phyloP scores from a whole-genome alignment of 73 alveolate species.

The Paramecium tetraurelia region DNA sequence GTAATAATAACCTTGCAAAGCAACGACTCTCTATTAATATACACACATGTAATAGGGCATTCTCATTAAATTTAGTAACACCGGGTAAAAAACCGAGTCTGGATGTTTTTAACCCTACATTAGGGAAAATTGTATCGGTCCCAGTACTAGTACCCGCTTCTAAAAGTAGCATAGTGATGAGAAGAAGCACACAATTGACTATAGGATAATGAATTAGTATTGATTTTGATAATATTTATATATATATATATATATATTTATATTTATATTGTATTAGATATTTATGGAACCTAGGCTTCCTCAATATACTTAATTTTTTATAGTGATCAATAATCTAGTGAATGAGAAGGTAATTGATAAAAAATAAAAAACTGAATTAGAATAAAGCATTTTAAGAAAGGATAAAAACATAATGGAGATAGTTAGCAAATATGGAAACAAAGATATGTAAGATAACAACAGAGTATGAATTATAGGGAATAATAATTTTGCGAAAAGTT shows the following conservation, averaged over 20 bases:
- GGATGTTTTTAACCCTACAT: neutral
- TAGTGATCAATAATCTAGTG: neutral
- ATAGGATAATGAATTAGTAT: neutral
- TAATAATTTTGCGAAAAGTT: neutral
- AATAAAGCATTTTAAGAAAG: neutral
- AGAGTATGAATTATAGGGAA: neutral
- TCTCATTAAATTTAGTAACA: neutral
- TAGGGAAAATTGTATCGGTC: neutral
- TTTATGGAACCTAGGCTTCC: conserved; percentile 29
- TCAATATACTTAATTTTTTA: neutral
- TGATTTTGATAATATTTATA: neutral
- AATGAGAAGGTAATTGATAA: neutral
- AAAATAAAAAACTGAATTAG: neutral
- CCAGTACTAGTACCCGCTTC: conserved; percentile 21
- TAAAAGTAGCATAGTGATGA: neutral
- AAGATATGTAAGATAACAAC: neutral
- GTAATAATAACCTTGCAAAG: neutral
- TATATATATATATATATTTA: neutral
- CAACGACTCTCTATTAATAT: neutral
- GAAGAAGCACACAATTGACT: neutral
- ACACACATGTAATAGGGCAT: neutral
- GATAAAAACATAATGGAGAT: neutral
- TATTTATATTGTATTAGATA: neutral
- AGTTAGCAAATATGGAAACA: neutral
- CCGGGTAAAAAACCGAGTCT: neutral